Base-by-base conservation (phyloP, 208 protist genomes). In the Leishmania martiniquensis region DNA sequence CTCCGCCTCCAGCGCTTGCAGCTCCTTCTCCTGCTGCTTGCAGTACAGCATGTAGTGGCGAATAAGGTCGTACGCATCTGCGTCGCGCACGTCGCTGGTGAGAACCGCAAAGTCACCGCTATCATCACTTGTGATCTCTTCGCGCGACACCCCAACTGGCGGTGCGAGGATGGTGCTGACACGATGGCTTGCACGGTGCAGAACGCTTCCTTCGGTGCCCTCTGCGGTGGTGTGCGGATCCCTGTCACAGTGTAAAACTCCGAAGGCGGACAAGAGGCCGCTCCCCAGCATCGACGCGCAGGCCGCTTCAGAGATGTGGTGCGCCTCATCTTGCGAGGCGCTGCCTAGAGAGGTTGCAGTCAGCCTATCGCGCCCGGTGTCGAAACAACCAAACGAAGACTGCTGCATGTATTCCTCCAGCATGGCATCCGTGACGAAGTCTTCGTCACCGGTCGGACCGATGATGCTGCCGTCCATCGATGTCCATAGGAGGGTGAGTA, bases 41-140 rank as follows among this genome's bases (percentile, higher is more conserved):
- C 67, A 77, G 66, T 81, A 83, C 49, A 80, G 62, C 25, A 89
- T 37, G 63, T 83, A 87, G 66, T 70, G 51, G 4, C 83, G 79
- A 42, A 89, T 68, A 1, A 82, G 69, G 37, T 86, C 77, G 69
- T 87, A 87, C n/a, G 62, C 59, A 25, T 62, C 51, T 2, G 84
- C 65, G 49, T 85, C 73, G 1, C 49, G 55, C 25, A 85, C 67
- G 51, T 69, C 69, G 2, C n/a, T 9, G 20, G 80, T 85, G 45
- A 88, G 67, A 37, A 78, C 72, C 7, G 57, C 85, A 62, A 87
- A 87, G 75, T 87, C 84, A 15, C 84, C 84, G 75, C 75, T 80
- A 49, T 87, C 84, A 66, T 87, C 84, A 68, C 84, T 87, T 37
- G 80, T 87, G 66, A 87, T 87, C 44, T 85, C 75, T 20, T 77